Evolutionary conservation across 225 moss, liverwort and hornwort species (phyloP).

Genomic region (Sphagnum tenellum): DNA sequence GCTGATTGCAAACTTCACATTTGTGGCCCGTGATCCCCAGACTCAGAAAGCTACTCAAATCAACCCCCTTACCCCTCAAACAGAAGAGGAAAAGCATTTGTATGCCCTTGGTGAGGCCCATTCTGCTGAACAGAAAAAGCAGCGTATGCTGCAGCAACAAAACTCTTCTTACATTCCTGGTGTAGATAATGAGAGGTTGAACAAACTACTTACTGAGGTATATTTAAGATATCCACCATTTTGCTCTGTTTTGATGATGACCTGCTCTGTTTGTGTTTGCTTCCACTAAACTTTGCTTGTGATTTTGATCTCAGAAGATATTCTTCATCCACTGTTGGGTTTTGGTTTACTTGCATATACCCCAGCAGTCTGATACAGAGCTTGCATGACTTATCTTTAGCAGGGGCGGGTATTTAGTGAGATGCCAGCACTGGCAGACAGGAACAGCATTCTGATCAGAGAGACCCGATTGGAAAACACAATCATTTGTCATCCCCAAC

Average conservation of each 20-base stretch:
- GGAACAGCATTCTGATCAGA: slow-evolving; percentile 78
- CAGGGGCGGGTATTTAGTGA: slow-evolving; percentile 76
- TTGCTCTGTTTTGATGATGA: too few species aligned
- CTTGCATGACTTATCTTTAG: slow-evolving; percentile 24
- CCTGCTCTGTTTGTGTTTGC: too few species aligned
- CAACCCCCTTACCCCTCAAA: slow-evolving; percentile 61
- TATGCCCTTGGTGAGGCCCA: slow-evolving; percentile 56
- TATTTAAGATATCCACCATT: not conserved
- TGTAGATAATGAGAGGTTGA: slow-evolving; percentile 37
- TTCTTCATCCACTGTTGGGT: too few species aligned
- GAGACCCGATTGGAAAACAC: slow-evolving; percentile 88
- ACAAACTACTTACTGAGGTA: slow-evolving; percentile 40
- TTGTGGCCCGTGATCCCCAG: slow-evolving; percentile 86
- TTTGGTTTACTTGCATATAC: too few species aligned
- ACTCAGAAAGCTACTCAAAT: slow-evolving; percentile 62
- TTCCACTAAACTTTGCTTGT: too few species aligned
- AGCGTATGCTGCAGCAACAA: slow-evolving; percentile 24
- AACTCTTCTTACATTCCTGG: slow-evolving; percentile 20
- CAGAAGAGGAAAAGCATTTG: slow-evolving; percentile 51
- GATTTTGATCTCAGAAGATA: too few species aligned
- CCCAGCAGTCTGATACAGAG: too few species aligned
- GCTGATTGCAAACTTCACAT: slow-evolving; percentile 89
- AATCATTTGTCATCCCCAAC: slow-evolving; percentile 93
- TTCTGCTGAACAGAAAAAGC: slow-evolving; percentile 59
- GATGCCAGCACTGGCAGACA: slow-evolving; percentile 90